Conservation (phyloP, 495 filamentous ascomycete species). For the Lophiotrema nucula region DNA sequence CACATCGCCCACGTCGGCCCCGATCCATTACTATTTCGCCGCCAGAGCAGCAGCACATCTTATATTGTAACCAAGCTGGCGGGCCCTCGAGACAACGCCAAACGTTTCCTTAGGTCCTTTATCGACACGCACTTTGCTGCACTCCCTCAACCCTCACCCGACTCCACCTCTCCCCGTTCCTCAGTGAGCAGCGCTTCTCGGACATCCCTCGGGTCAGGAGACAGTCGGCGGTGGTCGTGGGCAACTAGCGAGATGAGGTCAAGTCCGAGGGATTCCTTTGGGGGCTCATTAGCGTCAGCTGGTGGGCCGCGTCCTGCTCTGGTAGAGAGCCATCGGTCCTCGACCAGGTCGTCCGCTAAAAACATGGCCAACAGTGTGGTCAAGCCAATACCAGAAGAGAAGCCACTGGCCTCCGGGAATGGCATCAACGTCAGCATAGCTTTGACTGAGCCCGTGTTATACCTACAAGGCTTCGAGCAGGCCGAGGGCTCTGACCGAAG, state of each 20-base stretch:
- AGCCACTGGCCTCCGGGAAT: slow-evolving; percentile 52
- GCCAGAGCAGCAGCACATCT: slow-evolving; percentile 12
- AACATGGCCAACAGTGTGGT: slow-evolving; percentile 22
- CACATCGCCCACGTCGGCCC: slow-evolving; percentile 29
- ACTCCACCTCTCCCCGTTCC: slow-evolving; percentile 6
- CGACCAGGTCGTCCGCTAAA: slow-evolving; percentile 18
- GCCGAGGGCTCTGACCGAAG: slow-evolving; percentile 63
- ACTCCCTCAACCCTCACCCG: background rate
- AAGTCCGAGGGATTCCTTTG: slow-evolving; percentile 25
- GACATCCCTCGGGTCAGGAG: slow-evolving; percentile 16
- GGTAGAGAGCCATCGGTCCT: slow-evolving; percentile 21
- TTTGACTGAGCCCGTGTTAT: slow-evolving; percentile 86
- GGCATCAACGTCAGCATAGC: slow-evolving; percentile 48
- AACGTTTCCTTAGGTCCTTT: slow-evolving; percentile 46
- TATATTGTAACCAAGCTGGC: slow-evolving; percentile 43
- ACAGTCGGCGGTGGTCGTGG: slow-evolving; percentile 30
- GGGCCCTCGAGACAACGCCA: slow-evolving; percentile 45
- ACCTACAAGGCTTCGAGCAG: slow-evolving; percentile 88
- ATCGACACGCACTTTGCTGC: slow-evolving; percentile 30
- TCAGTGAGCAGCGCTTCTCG: slow-evolving; percentile 23
- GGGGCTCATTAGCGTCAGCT: slow-evolving; percentile 11
- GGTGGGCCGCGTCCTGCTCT: slow-evolving; percentile 24
- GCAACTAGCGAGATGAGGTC: slow-evolving; percentile 27
- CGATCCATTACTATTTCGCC: slow-evolving; percentile 22
- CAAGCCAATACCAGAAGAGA: slow-evolving; percentile 43